Evolutionary conservation across 2,329 filamentous ascomycete genomes (phyloP).

Genomic region (Aspergillus versicolor): DNA sequence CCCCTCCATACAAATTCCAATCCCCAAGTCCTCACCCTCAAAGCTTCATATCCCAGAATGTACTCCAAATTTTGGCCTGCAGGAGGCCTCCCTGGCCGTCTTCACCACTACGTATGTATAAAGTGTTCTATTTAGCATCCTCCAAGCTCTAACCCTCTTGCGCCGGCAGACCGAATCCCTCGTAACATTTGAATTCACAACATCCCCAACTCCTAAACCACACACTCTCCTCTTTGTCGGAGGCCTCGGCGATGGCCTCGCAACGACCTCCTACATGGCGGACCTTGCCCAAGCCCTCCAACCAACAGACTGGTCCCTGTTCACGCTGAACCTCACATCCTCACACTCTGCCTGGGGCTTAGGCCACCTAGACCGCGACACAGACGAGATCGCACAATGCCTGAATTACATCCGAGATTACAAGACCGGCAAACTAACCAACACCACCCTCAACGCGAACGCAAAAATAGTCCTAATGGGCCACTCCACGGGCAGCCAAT

Average conservation of each 20-base stretch:
- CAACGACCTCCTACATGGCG: constrained; percentile 55
- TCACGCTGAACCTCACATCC: constrained; percentile 52
- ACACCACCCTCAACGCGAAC: not conserved
- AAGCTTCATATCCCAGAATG: constrained; percentile 19
- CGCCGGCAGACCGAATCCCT: constrained; percentile 31
- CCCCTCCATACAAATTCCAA: constrained; percentile 1
- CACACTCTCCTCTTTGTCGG: constrained; percentile 59
- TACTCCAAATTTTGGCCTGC: constrained; percentile 39
- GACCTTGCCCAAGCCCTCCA: constrained; percentile 49
- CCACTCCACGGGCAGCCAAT: constrained; percentile 68
- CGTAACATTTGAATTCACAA: constrained; percentile 43
- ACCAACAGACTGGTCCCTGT: constrained; percentile 53
- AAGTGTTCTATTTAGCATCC: not conserved
- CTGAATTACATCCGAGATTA: constrained; percentile 51
- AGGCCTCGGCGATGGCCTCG: constrained; percentile 58
- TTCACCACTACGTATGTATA: constrained; percentile 37
- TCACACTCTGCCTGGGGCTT: constrained; percentile 57
- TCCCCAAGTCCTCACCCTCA: not conserved
- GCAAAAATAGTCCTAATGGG: constrained; percentile 65
- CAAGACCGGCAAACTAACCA: constrained; percentile 27
- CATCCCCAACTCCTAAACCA: constrained; percentile 30
- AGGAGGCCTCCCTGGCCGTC: constrained; percentile 34
- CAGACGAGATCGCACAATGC: constrained; percentile 52
- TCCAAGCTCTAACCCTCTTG: not conserved
- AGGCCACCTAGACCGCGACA: constrained; percentile 53